phyloP scores from a whole-genome alignment of 805 yeast genomes.

The Clavispora santaluciae region DNA sequence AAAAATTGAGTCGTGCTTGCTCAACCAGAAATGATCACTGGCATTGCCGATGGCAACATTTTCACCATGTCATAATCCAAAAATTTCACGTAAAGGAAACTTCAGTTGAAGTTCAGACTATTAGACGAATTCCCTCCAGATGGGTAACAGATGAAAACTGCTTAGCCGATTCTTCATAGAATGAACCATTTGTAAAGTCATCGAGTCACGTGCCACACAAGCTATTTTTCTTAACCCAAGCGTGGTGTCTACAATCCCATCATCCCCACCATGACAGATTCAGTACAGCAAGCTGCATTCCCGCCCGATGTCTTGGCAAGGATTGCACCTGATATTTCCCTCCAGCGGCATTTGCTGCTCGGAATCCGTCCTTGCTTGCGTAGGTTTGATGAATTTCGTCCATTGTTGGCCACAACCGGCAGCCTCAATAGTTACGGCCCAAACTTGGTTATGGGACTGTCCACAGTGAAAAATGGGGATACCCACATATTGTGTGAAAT shows the following conservation, averaged over 20 bases:
- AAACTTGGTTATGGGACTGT: conserved; percentile 53
- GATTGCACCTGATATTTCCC: conserved; percentile 78
- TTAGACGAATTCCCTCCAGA: no score
- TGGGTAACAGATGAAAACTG: no score
- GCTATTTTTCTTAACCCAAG: background rate
- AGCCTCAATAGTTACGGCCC: conserved; percentile 31
- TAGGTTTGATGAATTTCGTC: conserved; percentile 65
- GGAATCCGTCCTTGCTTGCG: conserved; percentile 77
- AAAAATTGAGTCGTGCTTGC: no score
- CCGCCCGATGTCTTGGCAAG: conserved; percentile 80
- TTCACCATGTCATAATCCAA: no score
- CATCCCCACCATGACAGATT: background rate
- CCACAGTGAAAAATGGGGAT: conserved; percentile 65
- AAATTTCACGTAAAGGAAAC: no score
- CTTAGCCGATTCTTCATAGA: no score
- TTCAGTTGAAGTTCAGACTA: no score
- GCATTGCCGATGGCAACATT: no score
- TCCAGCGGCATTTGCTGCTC: conserved; percentile 69
- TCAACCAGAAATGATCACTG: no score
- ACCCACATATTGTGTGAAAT: conserved; percentile 70
- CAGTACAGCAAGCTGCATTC: conserved; percentile 42
- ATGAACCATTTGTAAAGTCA: background rate
- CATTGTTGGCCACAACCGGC: conserved; percentile 38
- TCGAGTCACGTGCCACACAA: background rate
- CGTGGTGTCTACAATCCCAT: background rate